These are phyloP conservation scores for Zymoseptoria brevis DNA, from an alignment of 2,329 filamentous ascomycete genomes.

Conservation along the genomic window DNA sequence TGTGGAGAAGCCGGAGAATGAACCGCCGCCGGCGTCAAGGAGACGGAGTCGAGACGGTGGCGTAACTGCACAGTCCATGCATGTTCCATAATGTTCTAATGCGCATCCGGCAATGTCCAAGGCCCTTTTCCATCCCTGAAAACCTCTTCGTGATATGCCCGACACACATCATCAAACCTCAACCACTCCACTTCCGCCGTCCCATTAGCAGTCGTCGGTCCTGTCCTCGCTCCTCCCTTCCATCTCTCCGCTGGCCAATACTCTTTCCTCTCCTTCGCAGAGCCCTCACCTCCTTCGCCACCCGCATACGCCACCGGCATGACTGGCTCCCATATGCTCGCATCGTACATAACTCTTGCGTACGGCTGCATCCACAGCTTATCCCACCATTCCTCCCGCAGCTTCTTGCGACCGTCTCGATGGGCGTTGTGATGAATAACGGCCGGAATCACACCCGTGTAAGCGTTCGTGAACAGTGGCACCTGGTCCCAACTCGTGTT, in stretches of 20 bases:
- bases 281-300: constrained; percentile 27
- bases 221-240: constrained; percentile 42
- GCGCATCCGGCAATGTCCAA: constrained; percentile 22
- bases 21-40: not conserved
- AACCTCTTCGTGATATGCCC: constrained; percentile 35
- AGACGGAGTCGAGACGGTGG: no score
- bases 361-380: constrained; percentile 17
- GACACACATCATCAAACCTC: constrained; percentile 38
- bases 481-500: constrained; percentile 16
- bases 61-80: no score
- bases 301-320: constrained; percentile 30
- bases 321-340: constrained; percentile 10
- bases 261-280: constrained; percentile 21
- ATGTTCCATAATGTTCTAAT: no score
- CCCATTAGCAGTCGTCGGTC: constrained; percentile 37
- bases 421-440: constrained; percentile 23
- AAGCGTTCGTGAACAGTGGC: constrained; percentile 20
- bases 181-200: constrained; percentile 38
- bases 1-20: constrained; percentile 5
- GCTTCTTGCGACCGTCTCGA: constrained; percentile 11
- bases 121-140: constrained; percentile 39
- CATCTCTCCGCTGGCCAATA: constrained; percentile 39
- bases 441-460: constrained; percentile 17
- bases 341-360: constrained; percentile 14
- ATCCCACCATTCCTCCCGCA: constrained; percentile 20